Base-by-base conservation (phyloP, 345 rosid species). In the Eucalyptus sp. region DNA sequence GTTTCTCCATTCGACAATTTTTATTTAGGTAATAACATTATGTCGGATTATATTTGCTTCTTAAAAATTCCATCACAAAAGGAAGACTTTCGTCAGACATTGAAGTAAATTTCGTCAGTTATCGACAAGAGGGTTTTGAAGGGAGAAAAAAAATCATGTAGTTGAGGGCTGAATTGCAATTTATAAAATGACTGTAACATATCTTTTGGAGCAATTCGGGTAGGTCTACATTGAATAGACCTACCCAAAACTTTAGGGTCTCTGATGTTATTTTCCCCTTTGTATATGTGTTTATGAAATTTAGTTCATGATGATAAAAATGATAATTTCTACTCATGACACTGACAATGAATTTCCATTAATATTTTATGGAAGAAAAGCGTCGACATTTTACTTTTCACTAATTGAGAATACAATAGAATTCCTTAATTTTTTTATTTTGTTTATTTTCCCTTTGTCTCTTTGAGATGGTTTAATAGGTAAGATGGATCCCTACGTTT, bases 401-500 rank as follows among this genome's bases (percentile, higher is more conserved):
- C 50, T 43, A 81, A 20, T 81, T 43, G 86, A 41, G 86, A 43
- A 27, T 81, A 25, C 54, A 46, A 7, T 13, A 13, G 43, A 46
- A 85, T 48, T 85, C 41, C 22, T 46, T 22, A 48, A 46, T 8
- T 18, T n/a, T n/a, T 37, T 41, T 31, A 7, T 37, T 76, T 68
- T 20, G 3, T 31, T 37, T 18, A 18, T 24, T 60, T 51, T 37
- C n/a, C 13, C 33, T 88, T 41, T 76, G 83, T 87, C 31, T 87
- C 8, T 56, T 22, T 31, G 50, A 41, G 33, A 50, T 80, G 60
- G n/a, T 4, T 46, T 86, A 50, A 46, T n/a, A 96, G 98, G 97
- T 89, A 88, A 92, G 29, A 89, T 93, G 87, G 99, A 97, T 90
- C 96, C 98, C 10, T 97, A 96, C 87, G 99, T 96, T 88, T 48